Evolutionary conservation across 2,329 filamentous ascomycete species (phyloP).

Genomic region (Monosporascus cannonballus): DNA sequence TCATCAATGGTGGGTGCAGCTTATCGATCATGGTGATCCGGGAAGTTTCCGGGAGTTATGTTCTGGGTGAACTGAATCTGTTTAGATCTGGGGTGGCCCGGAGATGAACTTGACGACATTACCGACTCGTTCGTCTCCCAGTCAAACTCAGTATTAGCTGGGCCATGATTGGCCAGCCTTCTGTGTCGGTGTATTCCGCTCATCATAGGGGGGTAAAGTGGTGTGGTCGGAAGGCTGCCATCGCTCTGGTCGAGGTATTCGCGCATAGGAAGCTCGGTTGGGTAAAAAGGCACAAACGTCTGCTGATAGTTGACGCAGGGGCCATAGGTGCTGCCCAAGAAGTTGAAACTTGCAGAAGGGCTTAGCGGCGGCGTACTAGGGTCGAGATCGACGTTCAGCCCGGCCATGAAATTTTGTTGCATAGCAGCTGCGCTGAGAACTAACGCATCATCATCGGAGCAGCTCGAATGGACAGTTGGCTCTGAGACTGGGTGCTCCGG

Average conservation of each 20-base stretch:
- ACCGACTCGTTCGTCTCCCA: slow-evolving; percentile 42
- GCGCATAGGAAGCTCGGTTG: slow-evolving; percentile 40
- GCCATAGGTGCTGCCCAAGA: slow-evolving; percentile 24
- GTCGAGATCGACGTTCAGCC: slow-evolving; percentile 32
- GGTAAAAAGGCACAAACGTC: slow-evolving; percentile 42
- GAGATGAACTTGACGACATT: slow-evolving; percentile 30
- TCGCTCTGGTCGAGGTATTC: slow-evolving; percentile 38
- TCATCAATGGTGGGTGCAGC: background rate
- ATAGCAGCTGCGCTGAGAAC: slow-evolving; percentile 20
- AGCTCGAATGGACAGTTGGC: slow-evolving; percentile 30
- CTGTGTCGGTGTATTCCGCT: slow-evolving; percentile 31
- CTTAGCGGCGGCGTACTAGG: slow-evolving; percentile 50
- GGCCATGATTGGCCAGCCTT: slow-evolving; percentile 26
- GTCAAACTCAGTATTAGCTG: slow-evolving; percentile 41
- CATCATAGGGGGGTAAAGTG: slow-evolving; percentile 38
- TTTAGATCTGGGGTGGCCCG: slow-evolving; percentile 31
- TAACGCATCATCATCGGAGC: slow-evolving; percentile 32
- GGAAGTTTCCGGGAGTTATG: slow-evolving; percentile 38
- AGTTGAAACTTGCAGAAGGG: slow-evolving; percentile 38
- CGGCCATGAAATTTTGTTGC: slow-evolving; percentile 14
- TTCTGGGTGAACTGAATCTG: slow-evolving; percentile 42
- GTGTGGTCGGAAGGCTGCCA: slow-evolving; percentile 42
- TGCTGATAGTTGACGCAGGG: slow-evolving; percentile 37
- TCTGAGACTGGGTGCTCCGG: slow-evolving; percentile 34
- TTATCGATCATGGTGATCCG: slow-evolving; percentile 14